Evolutionary conservation across 345 rosid genomes (phyloP).

Genomic region (Camelina sativa): DNA sequence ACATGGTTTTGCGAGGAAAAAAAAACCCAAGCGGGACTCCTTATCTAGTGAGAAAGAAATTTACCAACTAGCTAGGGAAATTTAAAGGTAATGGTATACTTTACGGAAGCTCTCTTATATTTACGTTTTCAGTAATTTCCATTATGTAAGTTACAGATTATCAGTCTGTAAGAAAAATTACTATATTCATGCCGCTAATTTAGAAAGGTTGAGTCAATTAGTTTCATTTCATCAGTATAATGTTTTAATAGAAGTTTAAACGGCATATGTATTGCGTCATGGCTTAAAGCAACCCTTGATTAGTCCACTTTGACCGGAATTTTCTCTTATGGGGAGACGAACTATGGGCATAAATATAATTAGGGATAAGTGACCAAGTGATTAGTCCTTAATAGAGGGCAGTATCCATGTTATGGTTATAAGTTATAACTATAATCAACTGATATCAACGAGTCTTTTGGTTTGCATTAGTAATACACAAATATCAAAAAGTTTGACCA

Average conservation of each 20-base stretch:
- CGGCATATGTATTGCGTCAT: not conserved
- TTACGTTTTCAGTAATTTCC: not conserved
- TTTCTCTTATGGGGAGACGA: too few species aligned
- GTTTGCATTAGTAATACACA: not conserved
- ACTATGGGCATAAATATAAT: too few species aligned
- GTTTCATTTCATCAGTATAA: not conserved
- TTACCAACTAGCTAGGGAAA: not conserved
- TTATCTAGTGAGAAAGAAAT: too few species aligned
- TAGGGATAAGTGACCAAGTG: too few species aligned
- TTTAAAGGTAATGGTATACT: not conserved
- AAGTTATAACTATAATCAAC: too few species aligned
- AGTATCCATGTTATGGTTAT: not conserved
- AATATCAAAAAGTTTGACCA: conserved; percentile 29
- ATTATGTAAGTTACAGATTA: not conserved
- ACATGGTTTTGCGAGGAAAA: not conserved
- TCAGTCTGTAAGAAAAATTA: not conserved
- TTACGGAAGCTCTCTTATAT: too few species aligned
- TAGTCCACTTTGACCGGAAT: too few species aligned
- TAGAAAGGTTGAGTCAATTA: not conserved
- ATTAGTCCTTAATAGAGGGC: too few species aligned
- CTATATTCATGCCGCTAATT: not conserved
- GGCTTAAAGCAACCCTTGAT: too few species aligned
- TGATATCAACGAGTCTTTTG: too few species aligned
- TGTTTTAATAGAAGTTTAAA: not conserved
- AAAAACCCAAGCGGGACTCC: not conserved